Base-by-base conservation (phyloP, 2,329 filamentous ascomycete species). In the Cercospora beticola region DNA sequence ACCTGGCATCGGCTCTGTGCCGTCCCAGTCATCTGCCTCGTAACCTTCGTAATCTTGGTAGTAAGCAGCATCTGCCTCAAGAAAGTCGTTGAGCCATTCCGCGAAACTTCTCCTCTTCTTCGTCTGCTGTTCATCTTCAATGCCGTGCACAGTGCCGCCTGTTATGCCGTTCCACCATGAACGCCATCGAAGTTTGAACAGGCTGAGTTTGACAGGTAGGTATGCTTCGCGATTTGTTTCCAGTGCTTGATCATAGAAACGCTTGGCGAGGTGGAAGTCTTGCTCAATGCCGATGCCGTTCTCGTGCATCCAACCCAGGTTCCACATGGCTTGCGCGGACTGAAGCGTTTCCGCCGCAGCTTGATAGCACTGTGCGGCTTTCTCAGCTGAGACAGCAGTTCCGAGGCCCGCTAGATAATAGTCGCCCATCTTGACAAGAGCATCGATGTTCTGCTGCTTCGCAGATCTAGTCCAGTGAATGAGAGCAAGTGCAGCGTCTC, bases 271-370 rank as follows among this genome's bases (percentile, higher is more conserved):
- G 77, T 99, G 95, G 79, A 96, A 99, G 78, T 99, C 95, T 78
- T 99, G 95, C 65, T 92, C 90, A 21, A 98, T 87, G 1, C 94
- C 93, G 61, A 98, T 86, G 7, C 95, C 95, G 76, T 98, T 97
- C 81, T 99, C 95, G 77, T 99, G 93, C 94, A 99, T 98, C 95
- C 95, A 99, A 5, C 95, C 96, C 14, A 99, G 84, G 76, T 99
- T 98, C 87, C 93, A 99, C 67, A 97, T 88, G 14, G 96, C 95
- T 81, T 99, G 96, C 2, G 94, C 95, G 74, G 93, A 97, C 77
- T 93, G 91, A 74, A 94, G 89, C 68, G 92, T 93, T 77, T 99
- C 95, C 0, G 94, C 94, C 1, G 95, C 95, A 4, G 92, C 92
- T 64, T 92, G 90, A 76, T 99, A 99, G 82, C 95, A 99, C 56